A percentile compares a stretch with the other conserved stretches of the same genome.
phyloP scores from a whole-genome alignment of 257 asterid genomes.

The Ilex aquifolium region DNA sequence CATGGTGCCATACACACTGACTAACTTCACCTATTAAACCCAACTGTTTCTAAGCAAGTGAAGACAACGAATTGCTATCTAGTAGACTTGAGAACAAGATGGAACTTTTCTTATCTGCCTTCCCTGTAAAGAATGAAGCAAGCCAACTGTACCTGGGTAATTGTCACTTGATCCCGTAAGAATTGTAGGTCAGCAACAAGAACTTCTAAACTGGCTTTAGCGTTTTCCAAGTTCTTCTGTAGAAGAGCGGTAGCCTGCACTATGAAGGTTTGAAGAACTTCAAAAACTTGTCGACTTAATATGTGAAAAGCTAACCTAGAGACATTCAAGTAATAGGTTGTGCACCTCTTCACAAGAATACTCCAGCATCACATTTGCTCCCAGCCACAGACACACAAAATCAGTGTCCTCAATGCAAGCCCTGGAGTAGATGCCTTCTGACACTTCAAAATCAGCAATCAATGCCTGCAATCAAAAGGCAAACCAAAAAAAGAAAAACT shows the following conservation, averaged over 20 bases:
- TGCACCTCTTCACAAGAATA: conserved; percentile 83
- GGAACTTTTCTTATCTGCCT: no score
- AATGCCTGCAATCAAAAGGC: conserved; percentile 43
- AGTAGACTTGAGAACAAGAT: no score
- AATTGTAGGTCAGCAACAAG: conserved; percentile 85
- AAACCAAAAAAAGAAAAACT: no score
- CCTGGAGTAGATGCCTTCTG: conserved; percentile 89
- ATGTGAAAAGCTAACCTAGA: conserved; percentile 3
- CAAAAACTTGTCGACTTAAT: not conserved
- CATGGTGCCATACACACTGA: no score
- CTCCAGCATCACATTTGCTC: conserved; percentile 96
- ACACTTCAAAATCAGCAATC: conserved; percentile 86
- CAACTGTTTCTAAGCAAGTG: no score
- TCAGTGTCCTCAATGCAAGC: conserved; percentile 76
- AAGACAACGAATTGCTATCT: no score
- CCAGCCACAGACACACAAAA: conserved; percentile 93
- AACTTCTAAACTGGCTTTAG: conserved; percentile 83
- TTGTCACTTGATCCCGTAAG: conserved; percentile 86
- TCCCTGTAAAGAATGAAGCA: no score
- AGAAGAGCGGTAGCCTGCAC: conserved; percentile 76
- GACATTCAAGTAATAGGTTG: conserved; percentile 9
- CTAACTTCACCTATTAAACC: no score
- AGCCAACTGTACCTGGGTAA: conserved; percentile 46
- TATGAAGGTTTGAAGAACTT: conserved; percentile 14
- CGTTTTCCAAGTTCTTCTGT: conserved; percentile 75